phyloP scores from a whole-genome alignment of 805 yeast genomes.

The Barnettozyma sucrosica region DNA sequence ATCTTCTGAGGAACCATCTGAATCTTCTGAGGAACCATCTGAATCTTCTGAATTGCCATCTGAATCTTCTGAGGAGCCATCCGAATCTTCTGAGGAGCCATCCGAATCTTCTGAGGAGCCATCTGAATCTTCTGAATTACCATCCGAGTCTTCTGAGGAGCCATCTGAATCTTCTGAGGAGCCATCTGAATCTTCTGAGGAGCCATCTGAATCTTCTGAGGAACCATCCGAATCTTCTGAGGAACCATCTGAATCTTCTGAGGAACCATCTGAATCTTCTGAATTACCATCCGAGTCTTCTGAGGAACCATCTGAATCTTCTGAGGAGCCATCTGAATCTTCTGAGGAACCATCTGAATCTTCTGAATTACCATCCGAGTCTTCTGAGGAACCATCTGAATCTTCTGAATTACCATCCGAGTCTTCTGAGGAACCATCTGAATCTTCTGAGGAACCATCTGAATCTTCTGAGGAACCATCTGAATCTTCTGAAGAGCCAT shows the following conservation, averaged over 20 bases:
- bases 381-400: too few relatives aligned
- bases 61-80: too few relatives aligned
- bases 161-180: constrained; percentile 1
- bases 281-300: background rate
- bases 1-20: too few relatives aligned
- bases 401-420: background rate
- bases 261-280: background rate
- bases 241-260: background rate
- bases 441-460: background rate
- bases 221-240: background rate
- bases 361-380: background rate
- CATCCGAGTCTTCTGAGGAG: background rate
- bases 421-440: background rate
- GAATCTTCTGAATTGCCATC: too few relatives aligned
- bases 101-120: background rate
- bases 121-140: background rate
- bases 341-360: too few relatives aligned
- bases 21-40: too few relatives aligned
- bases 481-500: constrained; percentile 6
- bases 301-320: background rate
- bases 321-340: background rate
- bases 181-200: background rate
- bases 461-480: background rate
- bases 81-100: background rate
- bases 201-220: background rate